phyloP scores from a whole-genome alignment of 768 basidiomycete genomes.

The Leccinum sublutescens region DNA sequence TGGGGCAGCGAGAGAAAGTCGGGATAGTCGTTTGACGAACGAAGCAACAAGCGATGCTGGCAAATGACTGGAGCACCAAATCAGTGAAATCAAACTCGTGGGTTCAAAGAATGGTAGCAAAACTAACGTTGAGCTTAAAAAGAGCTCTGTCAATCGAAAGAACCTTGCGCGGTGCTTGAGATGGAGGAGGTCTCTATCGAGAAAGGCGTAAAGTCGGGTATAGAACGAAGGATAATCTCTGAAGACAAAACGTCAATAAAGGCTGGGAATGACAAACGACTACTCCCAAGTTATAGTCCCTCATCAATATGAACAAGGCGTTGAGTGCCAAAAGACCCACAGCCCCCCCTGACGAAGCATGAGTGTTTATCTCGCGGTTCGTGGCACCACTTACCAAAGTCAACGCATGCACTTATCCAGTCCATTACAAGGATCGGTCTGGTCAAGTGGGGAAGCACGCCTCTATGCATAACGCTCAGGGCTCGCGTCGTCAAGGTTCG shows the following conservation, averaged over 20 bases:
- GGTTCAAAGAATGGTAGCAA: not conserved
- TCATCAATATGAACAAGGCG: constrained; percentile 86
- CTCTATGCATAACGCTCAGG: constrained; percentile 77
- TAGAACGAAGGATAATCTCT: constrained; percentile 98
- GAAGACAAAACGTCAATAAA: constrained; percentile 9
- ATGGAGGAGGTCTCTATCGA: constrained; percentile 86
- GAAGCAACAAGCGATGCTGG: constrained; percentile 91
- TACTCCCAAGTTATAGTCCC: constrained; percentile 87
- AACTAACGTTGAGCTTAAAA: constrained; percentile 86
- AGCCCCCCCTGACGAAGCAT: constrained; percentile 60
- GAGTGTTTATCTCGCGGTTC: not conserved
- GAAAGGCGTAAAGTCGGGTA: constrained; percentile 83
- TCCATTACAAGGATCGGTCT: constrained; percentile 83
- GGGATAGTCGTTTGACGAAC: constrained; percentile 88
- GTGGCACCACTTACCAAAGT: constrained; percentile 54
- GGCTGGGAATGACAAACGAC: not conserved
- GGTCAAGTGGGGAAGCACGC: constrained; percentile 81
- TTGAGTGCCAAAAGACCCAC: constrained; percentile 89
- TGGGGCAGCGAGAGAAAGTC: constrained; percentile 79
- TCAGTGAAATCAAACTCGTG: constrained; percentile 1
- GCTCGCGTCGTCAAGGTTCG: constrained; percentile 51
- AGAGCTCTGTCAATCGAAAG: constrained; percentile 88
- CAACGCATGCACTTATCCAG: constrained; percentile 84
- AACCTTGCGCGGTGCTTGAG: constrained; percentile 92
- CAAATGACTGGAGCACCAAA: constrained; percentile 60